phyloP scores from a whole-genome alignment of 768 basidiomycete genomes.

The Lentinula edodes region DNA sequence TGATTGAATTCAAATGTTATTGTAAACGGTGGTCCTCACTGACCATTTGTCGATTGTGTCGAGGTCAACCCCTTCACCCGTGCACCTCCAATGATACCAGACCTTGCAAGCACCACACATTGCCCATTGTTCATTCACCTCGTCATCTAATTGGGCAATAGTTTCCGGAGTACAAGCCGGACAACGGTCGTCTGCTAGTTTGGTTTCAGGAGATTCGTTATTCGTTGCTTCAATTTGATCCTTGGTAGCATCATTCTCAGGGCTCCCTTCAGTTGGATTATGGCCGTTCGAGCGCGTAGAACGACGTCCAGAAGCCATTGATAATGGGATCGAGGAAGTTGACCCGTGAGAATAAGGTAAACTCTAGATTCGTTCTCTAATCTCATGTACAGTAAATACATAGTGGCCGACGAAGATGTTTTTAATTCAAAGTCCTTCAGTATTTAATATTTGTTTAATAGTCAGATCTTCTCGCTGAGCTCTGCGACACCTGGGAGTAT shows the following conservation, averaged over 20 bases:
- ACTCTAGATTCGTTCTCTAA: not conserved
- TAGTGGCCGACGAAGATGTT: too few relatives aligned
- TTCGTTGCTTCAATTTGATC: not conserved
- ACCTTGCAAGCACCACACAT: slow-evolving; percentile 75
- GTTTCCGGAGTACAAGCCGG: slow-evolving; percentile 23
- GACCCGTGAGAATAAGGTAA: not conserved
- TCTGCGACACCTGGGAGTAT: slow-evolving; percentile 88
- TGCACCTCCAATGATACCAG: slow-evolving; percentile 85
- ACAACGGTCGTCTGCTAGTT: slow-evolving; percentile 17
- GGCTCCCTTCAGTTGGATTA: slow-evolving; percentile 20
- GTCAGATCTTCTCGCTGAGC: slow-evolving; percentile 69
- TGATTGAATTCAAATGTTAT: not conserved
- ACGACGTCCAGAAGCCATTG: slow-evolving; percentile 44
- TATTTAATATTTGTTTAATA: slow-evolving; percentile 5
- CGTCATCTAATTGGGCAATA: slow-evolving; percentile 22
- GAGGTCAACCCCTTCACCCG: slow-evolving; percentile 58
- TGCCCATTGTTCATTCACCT: slow-evolving; percentile 70
- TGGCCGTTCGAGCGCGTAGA: slow-evolving; percentile 29
- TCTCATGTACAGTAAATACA: too few relatives aligned
- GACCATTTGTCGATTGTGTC: slow-evolving; percentile 77
- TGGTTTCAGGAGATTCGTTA: not conserved
- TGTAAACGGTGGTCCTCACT: slow-evolving; percentile 19
- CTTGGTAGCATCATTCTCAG: not conserved
- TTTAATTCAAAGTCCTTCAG: not conserved
- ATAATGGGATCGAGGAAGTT: not conserved